Base-by-base conservation (phyloP, 208 protist species). In the Acanthamoeba castellanii region DNA sequence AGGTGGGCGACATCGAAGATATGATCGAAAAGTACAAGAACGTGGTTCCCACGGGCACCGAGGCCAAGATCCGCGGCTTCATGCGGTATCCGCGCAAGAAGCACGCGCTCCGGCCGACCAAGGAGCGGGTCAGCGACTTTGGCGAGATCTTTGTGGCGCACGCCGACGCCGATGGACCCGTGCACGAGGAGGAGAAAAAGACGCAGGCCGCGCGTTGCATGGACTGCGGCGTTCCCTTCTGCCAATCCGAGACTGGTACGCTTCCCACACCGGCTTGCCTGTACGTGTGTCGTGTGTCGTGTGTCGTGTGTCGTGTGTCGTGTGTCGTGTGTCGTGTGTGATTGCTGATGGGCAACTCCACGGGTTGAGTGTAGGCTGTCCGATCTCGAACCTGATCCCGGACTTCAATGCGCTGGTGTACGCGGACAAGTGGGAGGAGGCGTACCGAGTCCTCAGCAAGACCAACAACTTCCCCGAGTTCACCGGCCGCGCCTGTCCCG, bases 401-500 rank as follows among this genome's bases (percentile, higher is more conserved):
- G 88, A 97, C 50, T 98, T 91, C 88, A 98, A 98, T 95, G 95
- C 97, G 9, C 95, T 98, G 14, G 97, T 98, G 37, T 97, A 96
- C 95, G 89, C 95, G 57, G 96, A 94, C 52, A n/a, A 96, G 22
- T 98, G 97, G 97, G 25, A 96, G 47, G 92, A 97, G 52, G 97
- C 97, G 11, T 96, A 96, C 94, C 57, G 92, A n/a, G 42, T 55
- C 85, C 82, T 96, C 18, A 22, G 94, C 34, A 68, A 94, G 20
- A 98, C 98, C 57, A 98, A 98, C 96, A 98, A 98, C 96, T 98
- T 98, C 94, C 98, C 98, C 27, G 98, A 98, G 95, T 98, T 98
- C 94, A 98, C 98, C 8, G 98, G 98, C n/a, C 95, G 97, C 68
- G 97, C 98, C 27, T 98, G 98, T 88, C 98, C 98, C 20, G 98